Evolutionary conservation across 78 protist genomes (phyloP).

Genomic region (Emiliania huxleyi): DNA sequence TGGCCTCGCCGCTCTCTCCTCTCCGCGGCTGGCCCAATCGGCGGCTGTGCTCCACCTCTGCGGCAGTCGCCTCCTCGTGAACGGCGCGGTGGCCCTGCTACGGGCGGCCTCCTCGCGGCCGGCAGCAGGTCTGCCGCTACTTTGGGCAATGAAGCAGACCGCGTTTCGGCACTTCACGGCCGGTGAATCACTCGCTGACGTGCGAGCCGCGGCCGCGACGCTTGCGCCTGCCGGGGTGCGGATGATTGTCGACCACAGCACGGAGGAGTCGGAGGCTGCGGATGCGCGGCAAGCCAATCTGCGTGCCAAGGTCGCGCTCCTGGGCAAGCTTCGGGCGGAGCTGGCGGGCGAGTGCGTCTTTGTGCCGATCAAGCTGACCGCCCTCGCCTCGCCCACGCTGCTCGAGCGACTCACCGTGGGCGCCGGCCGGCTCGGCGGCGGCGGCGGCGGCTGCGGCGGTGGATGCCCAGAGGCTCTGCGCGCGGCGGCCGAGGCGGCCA

Average conservation of each 20-base stretch:
- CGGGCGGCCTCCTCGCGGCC: no score
- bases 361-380: not conserved
- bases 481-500: not conserved
- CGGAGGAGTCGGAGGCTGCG: not conserved
- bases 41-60: not conserved
- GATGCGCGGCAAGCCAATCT: not conserved
- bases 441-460: no score
- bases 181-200: not conserved
- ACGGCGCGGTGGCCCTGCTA: not conserved
- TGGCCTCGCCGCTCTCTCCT: not conserved
- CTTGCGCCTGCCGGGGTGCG: not conserved
- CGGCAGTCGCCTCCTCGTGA: not conserved
- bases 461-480: no score
- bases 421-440: not conserved
- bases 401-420: not conserved
- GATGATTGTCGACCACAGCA: not conserved
- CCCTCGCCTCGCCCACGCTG: not conserved
- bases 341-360: not conserved
- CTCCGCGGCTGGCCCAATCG: not conserved
- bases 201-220: not conserved
- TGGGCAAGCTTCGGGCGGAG: not conserved
- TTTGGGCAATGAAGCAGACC: not conserved
- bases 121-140: not conserved
- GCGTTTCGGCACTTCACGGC: not conserved
- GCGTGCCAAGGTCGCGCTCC: not conserved